phyloP scores from a whole-genome alignment of 805 yeast species.

The Cyberlindnera subsufficiens region DNA sequence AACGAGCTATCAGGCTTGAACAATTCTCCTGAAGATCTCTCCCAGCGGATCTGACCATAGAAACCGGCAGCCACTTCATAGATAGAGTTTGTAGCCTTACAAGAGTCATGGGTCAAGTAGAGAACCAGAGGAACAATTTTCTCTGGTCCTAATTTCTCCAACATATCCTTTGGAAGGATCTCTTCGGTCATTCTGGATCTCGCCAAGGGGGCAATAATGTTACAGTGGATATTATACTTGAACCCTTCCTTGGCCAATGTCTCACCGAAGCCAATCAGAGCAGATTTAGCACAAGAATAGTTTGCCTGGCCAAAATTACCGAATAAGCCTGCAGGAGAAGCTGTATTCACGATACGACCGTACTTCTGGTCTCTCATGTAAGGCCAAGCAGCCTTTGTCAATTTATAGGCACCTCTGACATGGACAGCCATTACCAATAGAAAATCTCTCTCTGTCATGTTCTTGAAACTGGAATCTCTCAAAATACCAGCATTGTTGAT shows the following conservation, averaged over 20 bases:
- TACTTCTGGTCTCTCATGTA: conserved; percentile 74
- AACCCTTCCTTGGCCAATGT: conserved; percentile 93
- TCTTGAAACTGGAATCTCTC: conserved; percentile 81
- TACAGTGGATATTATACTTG: conserved; percentile 75
- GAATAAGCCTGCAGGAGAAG: conserved; percentile 94
- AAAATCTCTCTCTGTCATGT: conserved; percentile 80
- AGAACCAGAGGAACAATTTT: conserved; percentile 90
- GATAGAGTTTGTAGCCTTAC: conserved; percentile 63
- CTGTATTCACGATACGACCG: conserved; percentile 90
- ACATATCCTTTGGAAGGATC: conserved; percentile 77
- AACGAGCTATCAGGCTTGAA: conserved; percentile 73
- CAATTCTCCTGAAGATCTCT: conserved; percentile 80
- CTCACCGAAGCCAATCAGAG: conserved; percentile 85
- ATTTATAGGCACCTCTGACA: conserved; percentile 80
- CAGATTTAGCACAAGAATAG: conserved; percentile 90
- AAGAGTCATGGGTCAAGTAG: conserved; percentile 63
- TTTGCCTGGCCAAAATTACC: conserved; percentile 97
- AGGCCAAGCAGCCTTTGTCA: conserved; percentile 90
- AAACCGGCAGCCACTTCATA: conserved; percentile 95
- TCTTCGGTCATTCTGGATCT: conserved; percentile 95
- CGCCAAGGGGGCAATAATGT: conserved; percentile 91
- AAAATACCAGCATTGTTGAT: conserved; percentile 94
- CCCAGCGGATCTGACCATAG: conserved; percentile 91
- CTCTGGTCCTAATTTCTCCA: conserved; percentile 77
- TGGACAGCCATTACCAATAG: conserved; percentile 80